Conservation (phyloP, 106 monocot genomes). For the Dendrobium huoshanense region DNA sequence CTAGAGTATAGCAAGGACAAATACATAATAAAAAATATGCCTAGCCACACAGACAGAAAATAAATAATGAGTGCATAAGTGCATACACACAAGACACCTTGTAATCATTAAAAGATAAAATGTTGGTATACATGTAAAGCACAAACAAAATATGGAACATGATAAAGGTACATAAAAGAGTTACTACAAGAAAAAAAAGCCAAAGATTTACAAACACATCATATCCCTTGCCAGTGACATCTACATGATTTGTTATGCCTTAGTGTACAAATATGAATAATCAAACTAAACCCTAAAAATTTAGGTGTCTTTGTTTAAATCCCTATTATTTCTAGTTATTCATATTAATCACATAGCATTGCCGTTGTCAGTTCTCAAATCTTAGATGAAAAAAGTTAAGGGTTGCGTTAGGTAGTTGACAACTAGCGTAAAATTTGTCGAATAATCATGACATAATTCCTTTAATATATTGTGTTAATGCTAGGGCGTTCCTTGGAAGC, state of each 20-base stretch:
- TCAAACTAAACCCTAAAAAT: too few relatives aligned
- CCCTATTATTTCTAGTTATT: too few relatives aligned
- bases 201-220: background rate
- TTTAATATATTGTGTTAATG: too few relatives aligned
- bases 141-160: background rate
- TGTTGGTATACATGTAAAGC: background rate
- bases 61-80: background rate
- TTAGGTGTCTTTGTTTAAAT: too few relatives aligned
- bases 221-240: background rate
- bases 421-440: too few relatives aligned
- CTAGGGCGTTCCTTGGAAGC: too few relatives aligned
- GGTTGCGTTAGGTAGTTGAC: too few relatives aligned
- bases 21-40: background rate
- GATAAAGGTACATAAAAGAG: too few relatives aligned
- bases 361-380: too few relatives aligned
- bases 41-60: background rate
- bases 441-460: too few relatives aligned
- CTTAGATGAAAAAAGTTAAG: too few relatives aligned
- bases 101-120: constrained; percentile 1
- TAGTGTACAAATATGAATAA: background rate
- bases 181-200: background rate
- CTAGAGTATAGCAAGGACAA: background rate
- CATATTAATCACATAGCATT: too few relatives aligned
- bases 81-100: background rate
- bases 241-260: background rate